These are phyloP conservation scores for Xylariomycetidae sp. DNA, from an alignment of 2,329 filamentous ascomycete genomes.

Conservation along the genomic window DNA sequence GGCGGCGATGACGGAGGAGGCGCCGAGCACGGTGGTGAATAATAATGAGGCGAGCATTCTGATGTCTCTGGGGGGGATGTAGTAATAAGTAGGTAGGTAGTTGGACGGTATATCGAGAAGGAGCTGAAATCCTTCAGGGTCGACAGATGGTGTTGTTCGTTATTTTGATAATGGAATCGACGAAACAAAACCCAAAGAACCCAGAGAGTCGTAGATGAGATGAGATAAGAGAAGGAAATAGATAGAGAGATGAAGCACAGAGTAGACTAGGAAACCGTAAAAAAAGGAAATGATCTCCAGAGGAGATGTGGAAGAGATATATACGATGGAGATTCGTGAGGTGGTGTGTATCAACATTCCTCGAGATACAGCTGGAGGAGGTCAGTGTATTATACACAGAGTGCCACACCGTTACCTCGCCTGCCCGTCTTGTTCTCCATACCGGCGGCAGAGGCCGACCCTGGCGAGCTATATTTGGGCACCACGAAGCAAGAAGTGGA, in stretches of 20 bases:
- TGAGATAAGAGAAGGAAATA: constrained; percentile 3
- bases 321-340: constrained; percentile 10
- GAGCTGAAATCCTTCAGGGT: constrained; percentile 6
- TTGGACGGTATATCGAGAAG: constrained; percentile 6
- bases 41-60: constrained; percentile 47
- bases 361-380: constrained; percentile 9
- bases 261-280: constrained; percentile 11
- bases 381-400: constrained; percentile 15
- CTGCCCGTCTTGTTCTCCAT: constrained; percentile 11
- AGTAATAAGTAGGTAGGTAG: too few species aligned
- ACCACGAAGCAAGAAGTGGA: not conserved
- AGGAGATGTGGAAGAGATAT: constrained; percentile 7
- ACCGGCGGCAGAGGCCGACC: constrained; percentile 5
- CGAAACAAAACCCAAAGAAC: constrained; percentile 14
- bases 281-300: constrained; percentile 12
- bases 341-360: constrained; percentile 7
- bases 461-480: too few species aligned
- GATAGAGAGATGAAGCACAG: constrained; percentile 1
- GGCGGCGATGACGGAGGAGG: constrained; percentile 36
- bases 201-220: constrained; percentile 13
- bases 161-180: too few species aligned
- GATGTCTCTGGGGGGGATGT: constrained; percentile 12
- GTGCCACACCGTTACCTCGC: too few species aligned
- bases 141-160: too few species aligned
- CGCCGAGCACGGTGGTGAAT: constrained; percentile 40